Conservation (phyloP, 2,329 filamentous ascomycete species). For the Pezicula rhizophila region DNA sequence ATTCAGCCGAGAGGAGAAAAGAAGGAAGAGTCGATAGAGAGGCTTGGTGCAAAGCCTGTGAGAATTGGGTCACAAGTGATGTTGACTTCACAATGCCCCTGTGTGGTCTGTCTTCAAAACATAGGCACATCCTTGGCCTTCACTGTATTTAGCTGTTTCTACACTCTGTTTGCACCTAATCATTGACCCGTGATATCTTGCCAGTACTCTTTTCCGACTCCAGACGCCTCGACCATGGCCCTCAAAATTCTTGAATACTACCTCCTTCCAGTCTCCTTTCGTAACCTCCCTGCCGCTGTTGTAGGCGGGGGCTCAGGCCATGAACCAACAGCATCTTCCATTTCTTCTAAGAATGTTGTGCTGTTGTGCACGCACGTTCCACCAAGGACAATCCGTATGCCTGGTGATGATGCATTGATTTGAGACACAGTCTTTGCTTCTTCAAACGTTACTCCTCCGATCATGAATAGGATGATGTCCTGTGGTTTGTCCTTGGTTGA, state of each 20-base stretch:
- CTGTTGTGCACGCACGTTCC: slow-evolving; percentile 88
- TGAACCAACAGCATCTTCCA: slow-evolving; percentile 77
- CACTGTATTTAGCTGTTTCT: too few relatives aligned
- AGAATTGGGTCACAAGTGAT: too few relatives aligned
- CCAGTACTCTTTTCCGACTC: too few relatives aligned
- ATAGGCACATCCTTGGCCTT: too few relatives aligned
- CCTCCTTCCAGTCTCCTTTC: slow-evolving; percentile 26
- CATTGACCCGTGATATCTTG: too few relatives aligned
- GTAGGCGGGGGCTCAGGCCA: slow-evolving; percentile 65
- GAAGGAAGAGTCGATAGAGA: slow-evolving; percentile 10
- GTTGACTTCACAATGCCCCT: too few relatives aligned
- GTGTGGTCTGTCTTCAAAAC: too few relatives aligned
- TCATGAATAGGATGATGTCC: slow-evolving; percentile 90
- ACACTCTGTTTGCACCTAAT: too few relatives aligned
- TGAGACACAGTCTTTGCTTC: slow-evolving; percentile 95
- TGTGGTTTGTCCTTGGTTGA: slow-evolving; percentile 92
- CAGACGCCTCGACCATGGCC: too few relatives aligned
- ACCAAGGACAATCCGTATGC: slow-evolving; percentile 81
- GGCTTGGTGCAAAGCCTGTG: too few relatives aligned
- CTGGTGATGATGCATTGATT: slow-evolving; percentile 85
- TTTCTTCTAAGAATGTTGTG: slow-evolving; percentile 80
- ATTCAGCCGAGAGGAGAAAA: slow-evolving; percentile 27
- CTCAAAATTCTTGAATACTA: slow-evolving; percentile 8
- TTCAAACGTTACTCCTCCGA: slow-evolving; percentile 91
- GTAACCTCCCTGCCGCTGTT: slow-evolving; percentile 26